A percentile compares a stretch with the other conserved stretches of the same genome.
Evolutionary conservation across 2,329 filamentous ascomycete species (phyloP).

Genomic region (Fusarium metavorans): DNA sequence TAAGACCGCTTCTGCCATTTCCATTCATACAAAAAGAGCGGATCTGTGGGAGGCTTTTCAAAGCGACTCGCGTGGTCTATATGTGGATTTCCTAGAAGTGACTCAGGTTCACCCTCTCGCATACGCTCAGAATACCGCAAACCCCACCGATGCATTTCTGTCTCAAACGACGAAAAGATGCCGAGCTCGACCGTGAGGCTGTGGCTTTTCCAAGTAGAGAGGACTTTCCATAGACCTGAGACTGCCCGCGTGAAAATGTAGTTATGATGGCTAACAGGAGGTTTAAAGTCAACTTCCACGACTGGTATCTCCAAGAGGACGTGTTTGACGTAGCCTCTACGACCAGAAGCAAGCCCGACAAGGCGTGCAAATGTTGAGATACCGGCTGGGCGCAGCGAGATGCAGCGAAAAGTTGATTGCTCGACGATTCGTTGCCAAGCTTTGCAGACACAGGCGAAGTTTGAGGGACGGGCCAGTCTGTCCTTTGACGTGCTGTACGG

Average conservation of each 20-base stretch:
- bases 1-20: background rate
- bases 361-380: conserved; percentile 1
- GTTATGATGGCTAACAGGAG: background rate
- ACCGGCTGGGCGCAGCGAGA: conserved; percentile 3
- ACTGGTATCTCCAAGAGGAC: conserved; percentile 17
- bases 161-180: conserved; percentile 8
- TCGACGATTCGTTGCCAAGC: conserved; percentile 13
- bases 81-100: background rate
- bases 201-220: conserved; percentile 14
- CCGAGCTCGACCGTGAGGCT: conserved; percentile 24
- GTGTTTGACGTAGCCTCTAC: conserved; percentile 7
- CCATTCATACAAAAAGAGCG: background rate
- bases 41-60: background rate
- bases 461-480: background rate
- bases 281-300: background rate
- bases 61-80: background rate
- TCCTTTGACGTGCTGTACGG: background rate
- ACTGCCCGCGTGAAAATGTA: background rate
- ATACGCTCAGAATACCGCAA: background rate
- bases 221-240: conserved; percentile 11
- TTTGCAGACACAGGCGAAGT: conserved; percentile 17
- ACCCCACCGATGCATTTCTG: background rate
- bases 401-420: conserved; percentile 1
- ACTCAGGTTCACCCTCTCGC: background rate
- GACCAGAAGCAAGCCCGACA: background rate